A percentile compares a stretch with the other conserved stretches of the same genome.
Evolutionary conservation across 345 rosid species (phyloP).

Genomic region (Orychophragmus violaceus): DNA sequence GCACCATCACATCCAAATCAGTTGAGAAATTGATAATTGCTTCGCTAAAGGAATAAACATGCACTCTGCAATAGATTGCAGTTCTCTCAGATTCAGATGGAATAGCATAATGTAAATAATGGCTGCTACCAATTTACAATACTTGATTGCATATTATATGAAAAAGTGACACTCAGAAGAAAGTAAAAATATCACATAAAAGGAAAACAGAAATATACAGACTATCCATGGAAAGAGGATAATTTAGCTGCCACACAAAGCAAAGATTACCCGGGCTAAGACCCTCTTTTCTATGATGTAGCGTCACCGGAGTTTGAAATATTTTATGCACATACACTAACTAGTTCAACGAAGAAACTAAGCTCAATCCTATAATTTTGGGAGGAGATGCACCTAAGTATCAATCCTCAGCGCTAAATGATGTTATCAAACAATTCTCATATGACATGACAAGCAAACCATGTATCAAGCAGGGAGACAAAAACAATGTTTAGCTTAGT

Average conservation of each 20-base stretch:
- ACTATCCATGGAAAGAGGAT: neutral
- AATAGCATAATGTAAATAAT: slow-evolving; percentile 17
- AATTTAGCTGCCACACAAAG: neutral
- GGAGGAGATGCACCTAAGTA: slow-evolving; percentile 13
- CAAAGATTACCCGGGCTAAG: neutral
- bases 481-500: neutral
- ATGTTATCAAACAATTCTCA: neutral
- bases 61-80: slow-evolving; percentile 57
- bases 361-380: slow-evolving; percentile 6
- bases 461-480: slow-evolving; percentile 17
- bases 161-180: neutral
- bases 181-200: neutral
- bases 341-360: slow-evolving; percentile 11
- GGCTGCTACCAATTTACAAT: neutral
- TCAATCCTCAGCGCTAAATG: slow-evolving; percentile 4
- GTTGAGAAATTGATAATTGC: slow-evolving; percentile 44
- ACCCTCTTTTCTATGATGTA: neutral
- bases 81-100: slow-evolving; percentile 14
- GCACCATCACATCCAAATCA: slow-evolving; percentile 46
- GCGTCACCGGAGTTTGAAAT: neutral
- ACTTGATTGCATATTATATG: slow-evolving; percentile 6
- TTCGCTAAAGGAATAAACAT: slow-evolving; percentile 48
- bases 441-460: slow-evolving; percentile 7
- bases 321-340: slow-evolving; percentile 9
- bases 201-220: neutral